A percentile compares a stretch with the other conserved stretches of the same genome.
phyloP scores from a whole-genome alignment of 345 rosid species.

The Melaleuca quinquenervia region DNA sequence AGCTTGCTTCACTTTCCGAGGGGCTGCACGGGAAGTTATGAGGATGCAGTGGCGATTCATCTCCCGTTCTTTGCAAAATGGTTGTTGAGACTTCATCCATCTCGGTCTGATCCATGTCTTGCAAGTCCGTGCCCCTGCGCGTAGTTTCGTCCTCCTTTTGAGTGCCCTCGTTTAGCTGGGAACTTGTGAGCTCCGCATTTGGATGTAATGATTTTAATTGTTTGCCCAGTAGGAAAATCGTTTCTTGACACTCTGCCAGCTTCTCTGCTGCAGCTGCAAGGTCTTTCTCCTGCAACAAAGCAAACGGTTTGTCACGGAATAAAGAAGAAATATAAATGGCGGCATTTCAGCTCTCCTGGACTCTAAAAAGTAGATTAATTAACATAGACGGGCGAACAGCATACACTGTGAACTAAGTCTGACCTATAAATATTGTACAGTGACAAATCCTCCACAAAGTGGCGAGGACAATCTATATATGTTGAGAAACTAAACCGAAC shows the following conservation, averaged over 20 bases:
- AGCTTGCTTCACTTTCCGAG: conserved; percentile 43
- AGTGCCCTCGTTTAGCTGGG: conserved; percentile 29
- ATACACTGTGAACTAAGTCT: neutral
- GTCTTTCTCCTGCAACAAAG: conserved; percentile 55
- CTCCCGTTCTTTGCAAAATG: conserved; percentile 12
- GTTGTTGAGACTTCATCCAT: conserved; percentile 16
- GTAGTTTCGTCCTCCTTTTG: neutral
- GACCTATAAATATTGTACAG: neutral
- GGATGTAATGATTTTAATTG: conserved; percentile 70
- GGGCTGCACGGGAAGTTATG: conserved; percentile 35
- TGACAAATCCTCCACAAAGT: neutral
- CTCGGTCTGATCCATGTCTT: conserved; percentile 23
- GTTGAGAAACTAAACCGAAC: neutral
- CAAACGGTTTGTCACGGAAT: neutral
- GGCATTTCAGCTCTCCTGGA: neutral
- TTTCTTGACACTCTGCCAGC: conserved; percentile 92
- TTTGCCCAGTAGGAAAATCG: conserved; percentile 87
- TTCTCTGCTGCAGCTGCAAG: conserved; percentile 86
- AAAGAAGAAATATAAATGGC: neutral
- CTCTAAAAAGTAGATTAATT: neutral
- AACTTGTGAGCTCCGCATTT: conserved; percentile 28
- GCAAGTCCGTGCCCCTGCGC: conserved; percentile 18
- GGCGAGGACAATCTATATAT: neutral
- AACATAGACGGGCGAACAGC: neutral
- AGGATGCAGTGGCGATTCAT: conserved; percentile 26